Percentiles rank a stretch among this genome's conserved stretches.
phyloP scores from a whole-genome alignment of 495 filamentous ascomycete species.

The Annulohypoxylon stygium region DNA sequence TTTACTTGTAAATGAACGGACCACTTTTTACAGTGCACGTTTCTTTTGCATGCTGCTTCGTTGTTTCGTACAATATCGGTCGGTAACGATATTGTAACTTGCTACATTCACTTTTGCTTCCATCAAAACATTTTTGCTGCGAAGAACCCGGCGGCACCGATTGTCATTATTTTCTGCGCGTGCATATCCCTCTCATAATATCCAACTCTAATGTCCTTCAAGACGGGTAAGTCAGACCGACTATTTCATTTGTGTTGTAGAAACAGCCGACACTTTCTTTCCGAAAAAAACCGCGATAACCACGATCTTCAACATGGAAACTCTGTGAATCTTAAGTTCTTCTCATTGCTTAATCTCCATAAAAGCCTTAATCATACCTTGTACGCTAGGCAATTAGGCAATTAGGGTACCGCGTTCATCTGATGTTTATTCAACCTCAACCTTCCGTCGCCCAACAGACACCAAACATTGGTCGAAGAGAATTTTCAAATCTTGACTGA shows the following conservation, averaged over 20 bases:
- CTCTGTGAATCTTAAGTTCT: not conserved
- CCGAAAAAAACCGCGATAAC: conserved; percentile 9
- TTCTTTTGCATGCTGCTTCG: conserved; percentile 18
- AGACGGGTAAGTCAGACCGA: conserved; percentile 36
- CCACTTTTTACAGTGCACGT: conserved; percentile 32
- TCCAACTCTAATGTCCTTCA: conserved; percentile 24
- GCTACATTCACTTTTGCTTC: conserved; percentile 30
- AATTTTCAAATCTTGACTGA: not conserved
- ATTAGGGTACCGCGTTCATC: not conserved
- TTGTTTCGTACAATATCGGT: conserved; percentile 23
- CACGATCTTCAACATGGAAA: not conserved
- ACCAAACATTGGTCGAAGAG: not conserved
- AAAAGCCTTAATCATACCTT: not conserved
- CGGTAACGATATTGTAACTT: conserved; percentile 17
- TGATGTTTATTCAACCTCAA: conserved; percentile 2
- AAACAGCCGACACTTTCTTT: conserved; percentile 2
- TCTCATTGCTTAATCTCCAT: conserved; percentile 14
- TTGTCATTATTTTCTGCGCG: not conserved
- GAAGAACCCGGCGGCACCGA: conserved; percentile 15
- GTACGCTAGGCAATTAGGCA: not conserved
- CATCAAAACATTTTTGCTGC: conserved; percentile 36
- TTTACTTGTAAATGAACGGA: conserved; percentile 47
- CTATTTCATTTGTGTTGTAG: conserved; percentile 14
- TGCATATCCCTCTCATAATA: conserved; percentile 19
- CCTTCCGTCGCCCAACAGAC: not conserved